Percentiles rank a stretch among this genome's conserved stretches.
Conservation (phyloP, 306 rosid genomes). For the Citrullus mucosospermus region DNA sequence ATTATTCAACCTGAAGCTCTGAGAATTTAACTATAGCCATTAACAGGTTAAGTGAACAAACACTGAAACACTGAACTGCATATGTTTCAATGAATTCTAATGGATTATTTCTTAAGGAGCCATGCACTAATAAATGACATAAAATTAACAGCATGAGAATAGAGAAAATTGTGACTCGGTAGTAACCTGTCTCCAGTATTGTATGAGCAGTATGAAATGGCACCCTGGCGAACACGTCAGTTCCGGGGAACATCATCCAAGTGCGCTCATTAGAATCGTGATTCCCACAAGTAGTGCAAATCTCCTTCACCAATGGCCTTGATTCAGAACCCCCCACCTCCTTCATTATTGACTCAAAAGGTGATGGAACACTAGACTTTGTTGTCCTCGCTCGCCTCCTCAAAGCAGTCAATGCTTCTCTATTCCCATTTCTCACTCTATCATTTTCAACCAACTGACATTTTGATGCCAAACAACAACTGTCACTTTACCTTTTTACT, state of each 20-base stretch:
- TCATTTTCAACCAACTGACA: conserved; percentile 70
- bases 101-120: neutral
- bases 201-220: conserved; percentile 87
- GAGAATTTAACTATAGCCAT: neutral
- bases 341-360: conserved; percentile 80
- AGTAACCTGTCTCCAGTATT: conserved; percentile 64
- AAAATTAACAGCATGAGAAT: neutral
- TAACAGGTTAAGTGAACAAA: neutral
- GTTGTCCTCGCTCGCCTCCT: conserved; percentile 79
- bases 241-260: conserved; percentile 80
- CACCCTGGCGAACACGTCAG: conserved; percentile 61
- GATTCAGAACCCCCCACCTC: conserved; percentile 44
- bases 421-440: conserved; percentile 68
- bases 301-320: conserved; percentile 73
- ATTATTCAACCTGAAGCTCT: neutral
- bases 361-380: conserved; percentile 61
- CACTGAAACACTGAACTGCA: neutral
- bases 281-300: conserved; percentile 68
- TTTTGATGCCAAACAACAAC: neutral
- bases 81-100: neutral
- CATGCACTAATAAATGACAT: conserved; percentile 3
- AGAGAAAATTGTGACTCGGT: neutral
- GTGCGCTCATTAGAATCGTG: conserved; percentile 63
- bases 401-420: conserved; percentile 82
- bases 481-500: neutral